These are phyloP conservation scores for Trypanosomatidae sp. DNA, from an alignment of 208 protist genomes.

Conservation along the genomic window DNA sequence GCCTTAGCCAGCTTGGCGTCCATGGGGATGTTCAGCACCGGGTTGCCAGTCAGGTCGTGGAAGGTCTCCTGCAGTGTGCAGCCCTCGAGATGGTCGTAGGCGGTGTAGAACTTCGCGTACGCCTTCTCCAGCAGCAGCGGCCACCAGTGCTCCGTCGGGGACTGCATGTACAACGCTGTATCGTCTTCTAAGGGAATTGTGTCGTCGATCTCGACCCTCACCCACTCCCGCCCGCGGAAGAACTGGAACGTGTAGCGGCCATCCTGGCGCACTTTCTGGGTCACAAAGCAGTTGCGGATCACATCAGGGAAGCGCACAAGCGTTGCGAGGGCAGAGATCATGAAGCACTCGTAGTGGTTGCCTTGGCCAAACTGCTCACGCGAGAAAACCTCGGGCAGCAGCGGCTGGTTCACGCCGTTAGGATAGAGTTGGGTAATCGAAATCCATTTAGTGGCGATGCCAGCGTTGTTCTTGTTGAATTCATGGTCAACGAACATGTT, in stretches of 20 bases:
- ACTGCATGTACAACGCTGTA: slow-evolving; percentile 51
- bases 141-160: slow-evolving; percentile 78
- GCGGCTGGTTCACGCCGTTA: slow-evolving; percentile 39
- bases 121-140: slow-evolving; percentile 90
- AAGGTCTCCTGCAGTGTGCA: slow-evolving; percentile 78
- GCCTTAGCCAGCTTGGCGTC: slow-evolving; percentile 68
- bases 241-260: slow-evolving; percentile 88
- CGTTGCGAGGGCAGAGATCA: slow-evolving; percentile 66
- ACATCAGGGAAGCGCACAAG: slow-evolving; percentile 70
- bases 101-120: slow-evolving; percentile 89
- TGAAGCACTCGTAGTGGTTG: slow-evolving; percentile 86
- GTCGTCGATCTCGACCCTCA: slow-evolving; percentile 85
- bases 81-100: slow-evolving; percentile 71
- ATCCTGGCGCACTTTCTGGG: slow-evolving; percentile 74
- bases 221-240: slow-evolving; percentile 72
- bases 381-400: slow-evolving; percentile 61
- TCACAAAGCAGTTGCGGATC: slow-evolving; percentile 83
- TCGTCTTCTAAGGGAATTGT: slow-evolving; percentile 52
- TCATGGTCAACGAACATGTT: slow-evolving; percentile 63
- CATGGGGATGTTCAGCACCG: slow-evolving; percentile 76
- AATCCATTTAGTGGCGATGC: slow-evolving; percentile 59
- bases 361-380: slow-evolving; percentile 78
- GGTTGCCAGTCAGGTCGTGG: slow-evolving; percentile 79
- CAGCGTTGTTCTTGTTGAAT: slow-evolving; percentile 55
- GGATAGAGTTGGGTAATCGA: slow-evolving; percentile 72